A percentile compares a stretch with the other conserved stretches of the same genome.
Conservation (phyloP, 2,329 filamentous ascomycete genomes). For the Ophiobolus disseminans region DNA sequence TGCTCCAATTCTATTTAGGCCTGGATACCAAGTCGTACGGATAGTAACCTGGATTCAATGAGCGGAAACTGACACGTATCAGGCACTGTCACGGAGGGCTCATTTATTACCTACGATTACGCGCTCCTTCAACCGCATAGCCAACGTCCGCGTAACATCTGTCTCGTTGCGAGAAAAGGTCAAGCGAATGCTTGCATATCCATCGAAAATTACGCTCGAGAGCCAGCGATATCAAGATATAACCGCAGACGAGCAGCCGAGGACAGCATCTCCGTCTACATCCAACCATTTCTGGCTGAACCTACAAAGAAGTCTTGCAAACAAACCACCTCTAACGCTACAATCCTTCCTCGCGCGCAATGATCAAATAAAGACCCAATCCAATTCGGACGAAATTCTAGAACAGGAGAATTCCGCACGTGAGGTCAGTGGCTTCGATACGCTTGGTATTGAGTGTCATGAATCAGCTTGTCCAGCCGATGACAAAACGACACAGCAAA, state of each 20-base stretch:
- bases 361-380: not conserved
- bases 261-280: not conserved
- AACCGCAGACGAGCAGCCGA: not conserved
- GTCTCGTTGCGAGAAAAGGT: slow-evolving; percentile 24
- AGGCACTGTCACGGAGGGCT: slow-evolving; percentile 44
- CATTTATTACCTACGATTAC: slow-evolving; percentile 49
- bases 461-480: not conserved
- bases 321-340: not conserved
- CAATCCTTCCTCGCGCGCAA: slow-evolving; percentile 8
- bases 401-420: not conserved
- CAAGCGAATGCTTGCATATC: slow-evolving; percentile 2
- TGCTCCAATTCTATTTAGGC: slow-evolving; percentile 51
- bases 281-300: slow-evolving; percentile 13
- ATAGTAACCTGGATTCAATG: not conserved
- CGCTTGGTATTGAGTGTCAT: not conserved
- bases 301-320: slow-evolving; percentile 6
- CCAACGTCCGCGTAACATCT: slow-evolving; percentile 13
- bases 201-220: not conserved
- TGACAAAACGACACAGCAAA: not conserved
- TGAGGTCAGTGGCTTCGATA: not conserved
- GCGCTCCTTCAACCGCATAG: slow-evolving; percentile 39
- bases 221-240: not conserved
- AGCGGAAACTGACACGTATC: slow-evolving; percentile 9
- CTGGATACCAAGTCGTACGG: slow-evolving; percentile 44
- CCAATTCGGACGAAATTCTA: slow-evolving; percentile 17